Percentiles rank a stretch among this genome's conserved stretches.
phyloP scores from a whole-genome alignment of 176 grass and related monocot genomes.

The Oryza rufipogon region DNA sequence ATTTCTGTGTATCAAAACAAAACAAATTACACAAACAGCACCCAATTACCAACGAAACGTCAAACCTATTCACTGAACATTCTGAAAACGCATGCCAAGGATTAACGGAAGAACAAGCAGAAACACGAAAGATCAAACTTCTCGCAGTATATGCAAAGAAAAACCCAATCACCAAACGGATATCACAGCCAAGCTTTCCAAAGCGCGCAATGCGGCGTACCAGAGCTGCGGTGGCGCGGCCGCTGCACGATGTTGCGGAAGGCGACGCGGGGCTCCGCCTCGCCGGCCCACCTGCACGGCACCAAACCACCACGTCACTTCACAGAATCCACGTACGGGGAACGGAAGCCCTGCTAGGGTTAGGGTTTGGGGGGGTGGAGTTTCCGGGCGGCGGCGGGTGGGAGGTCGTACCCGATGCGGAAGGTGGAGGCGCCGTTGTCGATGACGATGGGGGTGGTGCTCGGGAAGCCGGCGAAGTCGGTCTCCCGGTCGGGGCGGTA shows the following conservation, averaged over 20 bases:
- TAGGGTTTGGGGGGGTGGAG: slow-evolving; percentile 31
- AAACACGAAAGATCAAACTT: background rate
- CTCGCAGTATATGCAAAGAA: background rate
- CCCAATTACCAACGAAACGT: background rate
- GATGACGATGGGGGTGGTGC: slow-evolving; percentile 80
- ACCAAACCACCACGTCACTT: background rate
- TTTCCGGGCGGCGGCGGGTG: slow-evolving; percentile 5
- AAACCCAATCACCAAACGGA: background rate
- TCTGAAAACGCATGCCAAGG: background rate
- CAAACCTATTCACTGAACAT: background rate
- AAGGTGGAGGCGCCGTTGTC: slow-evolving; percentile 92
- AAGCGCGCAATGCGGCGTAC: slow-evolving; percentile 35
- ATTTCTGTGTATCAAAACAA: background rate
- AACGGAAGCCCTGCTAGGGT: slow-evolving; percentile 30
- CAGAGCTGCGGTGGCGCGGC: slow-evolving; percentile 81
- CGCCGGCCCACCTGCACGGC: slow-evolving; percentile 83
- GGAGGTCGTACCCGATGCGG: slow-evolving; percentile 72
- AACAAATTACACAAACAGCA: slow-evolving; percentile 8
- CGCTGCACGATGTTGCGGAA: slow-evolving; percentile 89
- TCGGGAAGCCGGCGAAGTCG: slow-evolving; percentile 69
- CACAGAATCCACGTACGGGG: background rate
- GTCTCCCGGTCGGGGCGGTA: slow-evolving; percentile 50
- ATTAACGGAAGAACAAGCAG: slow-evolving; percentile 7
- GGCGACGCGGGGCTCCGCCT: slow-evolving; percentile 75
- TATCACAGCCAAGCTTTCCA: background rate